Conservation (phyloP, 768 basidiomycete genomes). For the Tulasnella sp. region DNA sequence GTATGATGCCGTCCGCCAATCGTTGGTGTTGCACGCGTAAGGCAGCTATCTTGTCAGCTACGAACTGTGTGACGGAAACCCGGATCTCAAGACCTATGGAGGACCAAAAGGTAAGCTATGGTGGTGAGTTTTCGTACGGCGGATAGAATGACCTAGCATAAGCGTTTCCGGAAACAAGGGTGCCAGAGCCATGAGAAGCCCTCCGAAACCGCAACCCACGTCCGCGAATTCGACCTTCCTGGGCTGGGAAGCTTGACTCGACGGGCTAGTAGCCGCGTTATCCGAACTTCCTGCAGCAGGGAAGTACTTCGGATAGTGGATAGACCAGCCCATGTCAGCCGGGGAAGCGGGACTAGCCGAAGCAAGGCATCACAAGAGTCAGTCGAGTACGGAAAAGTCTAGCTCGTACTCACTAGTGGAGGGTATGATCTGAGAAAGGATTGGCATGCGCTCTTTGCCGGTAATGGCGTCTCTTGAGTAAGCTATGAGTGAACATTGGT, state of each 20-base stretch:
- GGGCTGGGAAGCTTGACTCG: conserved; percentile 22
- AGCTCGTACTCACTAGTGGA: conserved; percentile 48
- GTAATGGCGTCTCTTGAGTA: conserved; percentile 33
- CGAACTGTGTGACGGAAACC: conserved; percentile 91
- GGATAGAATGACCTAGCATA: conserved; percentile 68
- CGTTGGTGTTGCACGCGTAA: conserved; percentile 47
- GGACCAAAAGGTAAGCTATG: background rate
- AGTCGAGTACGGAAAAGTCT: background rate
- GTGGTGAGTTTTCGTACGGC: conserved; percentile 2
- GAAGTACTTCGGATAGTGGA: conserved; percentile 67
- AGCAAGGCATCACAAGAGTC: background rate
- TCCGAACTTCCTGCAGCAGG: background rate
- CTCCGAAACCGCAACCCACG: conserved; percentile 96
- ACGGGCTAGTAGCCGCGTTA: background rate
- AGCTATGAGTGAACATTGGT: background rate
- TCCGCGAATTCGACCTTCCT: conserved; percentile 89
- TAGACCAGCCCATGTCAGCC: conserved; percentile 62
- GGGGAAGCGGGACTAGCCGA: conserved; percentile 51
- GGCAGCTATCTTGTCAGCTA: conserved; percentile 87
- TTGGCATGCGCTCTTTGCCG: conserved; percentile 41
- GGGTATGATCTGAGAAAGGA: conserved; percentile 45
- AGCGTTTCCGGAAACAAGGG: conserved; percentile 84
- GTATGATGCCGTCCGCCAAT: background rate
- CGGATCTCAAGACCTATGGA: conserved; percentile 88
- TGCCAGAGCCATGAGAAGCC: conserved; percentile 77